Evolutionary conservation across 148 eudicot genomes (phyloP).

Genomic region (Vaccinium darrowii): DNA sequence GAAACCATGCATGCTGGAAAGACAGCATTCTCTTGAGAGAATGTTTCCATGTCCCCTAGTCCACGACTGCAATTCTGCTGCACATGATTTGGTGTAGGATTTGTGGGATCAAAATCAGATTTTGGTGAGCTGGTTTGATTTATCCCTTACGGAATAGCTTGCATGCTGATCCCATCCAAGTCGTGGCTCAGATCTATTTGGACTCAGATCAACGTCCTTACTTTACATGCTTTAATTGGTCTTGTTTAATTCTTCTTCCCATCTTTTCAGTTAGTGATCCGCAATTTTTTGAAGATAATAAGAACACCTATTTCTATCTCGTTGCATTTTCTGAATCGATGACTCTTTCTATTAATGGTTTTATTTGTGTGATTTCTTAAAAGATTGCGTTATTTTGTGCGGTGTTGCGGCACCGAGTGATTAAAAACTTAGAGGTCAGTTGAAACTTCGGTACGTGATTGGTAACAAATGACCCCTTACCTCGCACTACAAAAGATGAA

Average conservation of each 20-base stretch:
- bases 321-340: neutral
- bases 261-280: neutral
- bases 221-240: neutral
- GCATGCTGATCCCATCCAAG: no score
- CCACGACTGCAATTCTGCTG: neutral
- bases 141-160: no score
- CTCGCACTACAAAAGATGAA: no score
- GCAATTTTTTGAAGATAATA: no score
- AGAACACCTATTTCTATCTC: neutral
- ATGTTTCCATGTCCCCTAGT: slow-evolving; percentile 14
- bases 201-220: no score
- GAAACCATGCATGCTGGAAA: neutral
- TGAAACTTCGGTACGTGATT: no score
- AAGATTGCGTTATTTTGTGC: no score
- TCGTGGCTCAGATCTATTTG: no score
- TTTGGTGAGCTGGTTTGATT: neutral
- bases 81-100: neutral
- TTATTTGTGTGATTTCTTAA: neutral
- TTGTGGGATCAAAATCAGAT: slow-evolving; percentile 9
- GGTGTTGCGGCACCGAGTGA: no score
- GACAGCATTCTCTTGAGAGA: neutral
- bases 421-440: no score
- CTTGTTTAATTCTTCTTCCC: neutral
- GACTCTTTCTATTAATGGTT: neutral
- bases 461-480: no score